phyloP scores from a whole-genome alignment of 495 filamentous ascomycete genomes.

The Tuber brumale region DNA sequence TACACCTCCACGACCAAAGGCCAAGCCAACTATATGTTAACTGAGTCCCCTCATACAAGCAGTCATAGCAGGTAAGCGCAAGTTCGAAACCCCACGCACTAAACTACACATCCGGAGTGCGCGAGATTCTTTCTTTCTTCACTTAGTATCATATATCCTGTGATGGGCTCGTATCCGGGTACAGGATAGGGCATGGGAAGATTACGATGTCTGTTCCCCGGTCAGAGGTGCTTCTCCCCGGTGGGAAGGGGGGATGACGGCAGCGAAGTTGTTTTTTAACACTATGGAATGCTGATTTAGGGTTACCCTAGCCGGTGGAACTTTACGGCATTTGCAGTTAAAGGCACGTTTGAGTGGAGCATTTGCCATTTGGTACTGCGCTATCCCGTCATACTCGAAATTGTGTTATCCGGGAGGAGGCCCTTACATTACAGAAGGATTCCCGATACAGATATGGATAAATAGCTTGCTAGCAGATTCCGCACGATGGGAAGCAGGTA shows the following conservation, averaged over 20 bases:
- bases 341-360: neutral
- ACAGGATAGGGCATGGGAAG: neutral
- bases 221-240: neutral
- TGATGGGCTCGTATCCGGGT: neutral
- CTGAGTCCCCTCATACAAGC: neutral
- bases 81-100: neutral
- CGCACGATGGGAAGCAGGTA: neutral
- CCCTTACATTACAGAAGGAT: neutral
- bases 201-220: neutral
- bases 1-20: neutral
- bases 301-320: neutral
- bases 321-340: neutral
- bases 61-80: neutral
- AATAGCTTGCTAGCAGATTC: neutral
- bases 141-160: neutral
- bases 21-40: neutral
- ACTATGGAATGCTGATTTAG: neutral
- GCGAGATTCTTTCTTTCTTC: neutral
- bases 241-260: neutral
- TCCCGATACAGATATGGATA: neutral
- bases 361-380: neutral
- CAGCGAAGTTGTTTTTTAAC: neutral
- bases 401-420: neutral
- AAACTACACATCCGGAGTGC: neutral
- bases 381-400: neutral